Evolutionary conservation across 257 asterid species (phyloP).

Genomic region (Fraxinus anomala): DNA sequence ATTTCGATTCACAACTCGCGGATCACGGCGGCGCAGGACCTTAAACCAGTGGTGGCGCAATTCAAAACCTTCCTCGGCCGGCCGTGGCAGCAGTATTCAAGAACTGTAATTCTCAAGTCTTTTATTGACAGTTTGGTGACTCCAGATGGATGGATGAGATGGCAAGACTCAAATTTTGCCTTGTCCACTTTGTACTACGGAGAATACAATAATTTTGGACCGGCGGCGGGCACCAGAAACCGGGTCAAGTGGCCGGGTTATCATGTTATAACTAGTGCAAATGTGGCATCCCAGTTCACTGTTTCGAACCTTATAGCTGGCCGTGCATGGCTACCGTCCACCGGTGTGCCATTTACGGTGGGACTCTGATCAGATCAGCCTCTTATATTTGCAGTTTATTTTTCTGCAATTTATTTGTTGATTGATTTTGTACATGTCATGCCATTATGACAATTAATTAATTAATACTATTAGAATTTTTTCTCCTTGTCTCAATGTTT

Average conservation of each 20-base stretch:
- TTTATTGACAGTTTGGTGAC: slow-evolving; percentile 51
- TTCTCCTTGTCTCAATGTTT: neutral
- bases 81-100: slow-evolving; percentile 77
- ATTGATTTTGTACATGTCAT: slow-evolving; percentile 59
- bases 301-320: slow-evolving; percentile 70
- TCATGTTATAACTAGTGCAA: slow-evolving; percentile 41
- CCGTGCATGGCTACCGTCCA: slow-evolving; percentile 68
- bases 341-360: slow-evolving; percentile 77
- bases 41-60: slow-evolving; percentile 41
- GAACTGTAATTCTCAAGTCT: slow-evolving; percentile 64
- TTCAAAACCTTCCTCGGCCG: slow-evolving; percentile 64
- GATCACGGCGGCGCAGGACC: slow-evolving; percentile 64
- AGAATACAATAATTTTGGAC: slow-evolving; percentile 75
- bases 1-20: slow-evolving; percentile 70
- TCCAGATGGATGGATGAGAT: slow-evolving; percentile 76
- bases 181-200: slow-evolving; percentile 70
- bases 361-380: slow-evolving; percentile 44
- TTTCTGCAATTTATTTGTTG: slow-evolving; percentile 34
- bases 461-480: slow-evolving; percentile 21
- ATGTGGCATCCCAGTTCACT: slow-evolving; percentile 55
- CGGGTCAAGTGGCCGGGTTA: slow-evolving; percentile 81
- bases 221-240: slow-evolving; percentile 39
- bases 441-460: slow-evolving; percentile 50
- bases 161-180: slow-evolving; percentile 64
- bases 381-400: neutral